A percentile compares a stretch with the other conserved stretches of the same genome.
phyloP scores from a whole-genome alignment of 495 filamentous ascomycete genomes.

The Letharia lupina region DNA sequence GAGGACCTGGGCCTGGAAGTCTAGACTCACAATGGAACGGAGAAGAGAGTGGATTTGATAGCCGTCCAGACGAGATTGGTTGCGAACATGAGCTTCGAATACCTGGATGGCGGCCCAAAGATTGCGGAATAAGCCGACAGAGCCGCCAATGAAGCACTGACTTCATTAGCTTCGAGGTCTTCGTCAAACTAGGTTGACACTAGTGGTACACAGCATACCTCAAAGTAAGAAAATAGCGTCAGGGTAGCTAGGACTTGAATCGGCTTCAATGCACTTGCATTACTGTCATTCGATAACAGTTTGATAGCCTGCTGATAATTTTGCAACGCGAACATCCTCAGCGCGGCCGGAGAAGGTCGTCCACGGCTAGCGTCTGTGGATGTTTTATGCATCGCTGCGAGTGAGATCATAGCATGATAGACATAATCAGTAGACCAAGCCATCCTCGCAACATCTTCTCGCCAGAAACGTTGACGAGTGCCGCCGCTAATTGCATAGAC shows the following conservation, averaged over 20 bases:
- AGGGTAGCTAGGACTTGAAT: conserved; percentile 1
- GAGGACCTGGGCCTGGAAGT: conserved; percentile 2
- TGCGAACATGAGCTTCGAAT: conserved; percentile 1
- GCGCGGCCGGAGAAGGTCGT: background rate
- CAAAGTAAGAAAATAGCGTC: background rate
- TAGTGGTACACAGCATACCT: background rate
- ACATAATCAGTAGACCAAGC: background rate
- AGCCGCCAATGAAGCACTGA: background rate
- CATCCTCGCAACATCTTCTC: background rate
- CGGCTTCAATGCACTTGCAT: background rate
- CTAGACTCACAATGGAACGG: background rate
- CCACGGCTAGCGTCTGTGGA: background rate
- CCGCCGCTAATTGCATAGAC: background rate
- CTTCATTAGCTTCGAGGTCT: background rate
- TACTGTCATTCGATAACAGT: background rate
- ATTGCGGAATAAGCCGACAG: conserved; percentile 1
- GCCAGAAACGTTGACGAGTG: background rate
- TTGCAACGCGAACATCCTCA: background rate
- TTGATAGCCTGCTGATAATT: background rate
- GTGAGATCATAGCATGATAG: background rate
- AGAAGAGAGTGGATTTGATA: conserved; percentile 2
- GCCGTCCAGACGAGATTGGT: background rate
- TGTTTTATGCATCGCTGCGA: conserved; percentile 1
- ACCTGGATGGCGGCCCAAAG: conserved; percentile 1
- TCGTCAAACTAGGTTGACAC: background rate